Evolutionary conservation across 768 basidiomycete species (phyloP).

Genomic region (Cytidiella melzeri): DNA sequence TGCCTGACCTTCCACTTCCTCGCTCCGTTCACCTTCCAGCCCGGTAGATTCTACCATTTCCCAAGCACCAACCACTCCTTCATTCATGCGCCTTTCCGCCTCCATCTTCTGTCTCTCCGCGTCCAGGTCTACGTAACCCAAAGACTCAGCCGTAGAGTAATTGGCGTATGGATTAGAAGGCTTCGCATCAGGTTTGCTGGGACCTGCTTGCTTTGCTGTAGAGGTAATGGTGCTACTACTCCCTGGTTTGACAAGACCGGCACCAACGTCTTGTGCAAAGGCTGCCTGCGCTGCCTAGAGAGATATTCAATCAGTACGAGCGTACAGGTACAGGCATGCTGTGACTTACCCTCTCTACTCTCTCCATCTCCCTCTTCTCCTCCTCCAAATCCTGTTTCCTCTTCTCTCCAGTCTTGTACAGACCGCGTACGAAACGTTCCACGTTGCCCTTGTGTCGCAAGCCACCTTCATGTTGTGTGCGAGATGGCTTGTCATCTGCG

Average conservation of each 20-base stretch:
- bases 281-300: conserved; percentile 72
- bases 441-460: conserved; percentile 91
- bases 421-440: conserved; percentile 84
- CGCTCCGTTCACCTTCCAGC: conserved; percentile 19
- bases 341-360: conserved; percentile 66
- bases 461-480: conserved; percentile 88
- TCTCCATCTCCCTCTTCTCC: conserved; percentile 80
- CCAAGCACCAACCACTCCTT: conserved; percentile 79
- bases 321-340: not conserved
- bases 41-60: conserved; percentile 44
- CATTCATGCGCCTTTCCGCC: conserved; percentile 48
- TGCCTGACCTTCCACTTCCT: conserved; percentile 9
- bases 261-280: conserved; percentile 70
- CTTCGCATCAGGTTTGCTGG: conserved; percentile 32
- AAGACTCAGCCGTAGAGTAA: conserved; percentile 81
- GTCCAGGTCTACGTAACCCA: conserved; percentile 79
- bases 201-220: conserved; percentile 32
- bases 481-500: conserved; percentile 90
- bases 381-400: conserved; percentile 80
- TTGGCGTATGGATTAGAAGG: conserved; percentile 68
- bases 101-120: conserved; percentile 58
- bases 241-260: conserved; percentile 50
- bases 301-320: not conserved
- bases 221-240: conserved; percentile 26
- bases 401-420: conserved; percentile 92